These are phyloP conservation scores for Pugionium dolabratum DNA, from an alignment of 345 rosid genomes.

Conservation along the genomic window DNA sequence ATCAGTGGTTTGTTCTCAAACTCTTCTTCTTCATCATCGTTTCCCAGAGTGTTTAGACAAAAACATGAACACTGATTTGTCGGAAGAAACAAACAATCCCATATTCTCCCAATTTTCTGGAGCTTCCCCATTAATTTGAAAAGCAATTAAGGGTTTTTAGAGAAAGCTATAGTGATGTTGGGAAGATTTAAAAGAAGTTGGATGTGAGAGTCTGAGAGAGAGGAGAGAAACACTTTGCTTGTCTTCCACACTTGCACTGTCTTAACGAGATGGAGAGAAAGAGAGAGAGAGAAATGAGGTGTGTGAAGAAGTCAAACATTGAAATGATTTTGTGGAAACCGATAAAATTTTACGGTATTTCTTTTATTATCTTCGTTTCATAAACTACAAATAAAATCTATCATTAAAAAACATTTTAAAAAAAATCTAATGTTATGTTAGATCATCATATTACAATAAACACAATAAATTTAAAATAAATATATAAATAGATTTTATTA, in stretches of 20 bases:
- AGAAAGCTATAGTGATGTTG: too few relatives aligned
- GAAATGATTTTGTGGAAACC: constrained; percentile 40
- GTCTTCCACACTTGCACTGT: constrained; percentile 37
- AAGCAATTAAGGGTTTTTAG: constrained; percentile 1
- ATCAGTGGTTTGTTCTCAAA: constrained; percentile 54
- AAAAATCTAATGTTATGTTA: too few relatives aligned
- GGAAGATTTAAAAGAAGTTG: too few relatives aligned
- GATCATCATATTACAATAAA: too few relatives aligned
- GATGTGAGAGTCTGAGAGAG: constrained; percentile 13
- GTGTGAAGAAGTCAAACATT: constrained; percentile 38
- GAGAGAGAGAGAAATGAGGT: constrained; percentile 13
- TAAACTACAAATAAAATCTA: constrained; percentile 27
- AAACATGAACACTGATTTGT: constrained; percentile 60
- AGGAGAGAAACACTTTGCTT: constrained; percentile 38
- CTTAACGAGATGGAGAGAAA: constrained; percentile 29
- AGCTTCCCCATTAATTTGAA: constrained; percentile 54
- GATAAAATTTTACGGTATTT: constrained; percentile 30
- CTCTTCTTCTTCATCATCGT: constrained; percentile 43
- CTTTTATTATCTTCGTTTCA: constrained; percentile 27
- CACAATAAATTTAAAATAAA: too few relatives aligned
- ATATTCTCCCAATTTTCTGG: constrained; percentile 49
- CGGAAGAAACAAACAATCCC: constrained; percentile 54
- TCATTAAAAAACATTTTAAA: too few relatives aligned
- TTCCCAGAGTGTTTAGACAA: constrained; percentile 53
- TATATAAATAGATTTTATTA: too few relatives aligned